Percentiles rank a stretch among this genome's conserved stretches.
Conservation (phyloP, 2,329 filamentous ascomycete genomes). For the Tolypocladium ovalisporum region DNA sequence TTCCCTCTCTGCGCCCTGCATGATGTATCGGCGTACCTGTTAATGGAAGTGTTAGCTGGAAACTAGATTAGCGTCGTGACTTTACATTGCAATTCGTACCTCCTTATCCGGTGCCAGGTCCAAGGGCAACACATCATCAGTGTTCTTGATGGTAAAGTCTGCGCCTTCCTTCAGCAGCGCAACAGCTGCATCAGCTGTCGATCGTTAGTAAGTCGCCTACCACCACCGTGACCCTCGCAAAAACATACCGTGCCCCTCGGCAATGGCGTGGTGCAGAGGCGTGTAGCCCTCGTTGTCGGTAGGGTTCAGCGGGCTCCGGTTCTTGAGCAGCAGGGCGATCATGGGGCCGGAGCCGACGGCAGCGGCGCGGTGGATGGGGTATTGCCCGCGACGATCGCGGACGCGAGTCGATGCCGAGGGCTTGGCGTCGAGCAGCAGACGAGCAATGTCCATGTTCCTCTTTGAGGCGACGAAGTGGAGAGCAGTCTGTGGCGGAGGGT, state of each 20-base stretch:
- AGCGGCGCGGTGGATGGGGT: conserved; percentile 83
- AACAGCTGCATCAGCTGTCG: conserved; percentile 67
- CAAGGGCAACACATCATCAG: conserved; percentile 59
- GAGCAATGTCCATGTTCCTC: conserved; percentile 70
- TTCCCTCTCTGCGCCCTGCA: conserved; percentile 70
- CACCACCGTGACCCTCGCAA: neutral
- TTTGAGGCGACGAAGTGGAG: conserved; percentile 91
- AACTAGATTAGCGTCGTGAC: neutral
- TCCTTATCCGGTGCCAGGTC: conserved; percentile 80
- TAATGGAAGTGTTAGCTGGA: conserved; percentile 1
- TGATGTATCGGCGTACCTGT: conserved; percentile 65
- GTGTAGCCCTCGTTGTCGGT: conserved; percentile 77
- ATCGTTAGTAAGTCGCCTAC: neutral
- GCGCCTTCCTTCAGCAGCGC: conserved; percentile 75
- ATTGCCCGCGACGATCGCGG: conserved; percentile 78
- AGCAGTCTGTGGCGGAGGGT: conserved; percentile 51
- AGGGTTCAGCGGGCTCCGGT: conserved; percentile 71
- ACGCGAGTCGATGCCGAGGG: conserved; percentile 63
- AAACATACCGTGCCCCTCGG: conserved; percentile 56
- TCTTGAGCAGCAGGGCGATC: conserved; percentile 65
- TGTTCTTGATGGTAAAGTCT: conserved; percentile 66
- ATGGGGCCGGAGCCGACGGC: conserved; percentile 85
- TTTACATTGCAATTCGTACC: conserved; percentile 34
- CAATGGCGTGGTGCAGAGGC: conserved; percentile 77
- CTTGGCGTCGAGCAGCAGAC: conserved; percentile 62